A percentile compares a stretch with the other conserved stretches of the same genome.
Evolutionary conservation across 495 filamentous ascomycete genomes (phyloP).

Genomic region (Annulohypoxylon nitens): DNA sequence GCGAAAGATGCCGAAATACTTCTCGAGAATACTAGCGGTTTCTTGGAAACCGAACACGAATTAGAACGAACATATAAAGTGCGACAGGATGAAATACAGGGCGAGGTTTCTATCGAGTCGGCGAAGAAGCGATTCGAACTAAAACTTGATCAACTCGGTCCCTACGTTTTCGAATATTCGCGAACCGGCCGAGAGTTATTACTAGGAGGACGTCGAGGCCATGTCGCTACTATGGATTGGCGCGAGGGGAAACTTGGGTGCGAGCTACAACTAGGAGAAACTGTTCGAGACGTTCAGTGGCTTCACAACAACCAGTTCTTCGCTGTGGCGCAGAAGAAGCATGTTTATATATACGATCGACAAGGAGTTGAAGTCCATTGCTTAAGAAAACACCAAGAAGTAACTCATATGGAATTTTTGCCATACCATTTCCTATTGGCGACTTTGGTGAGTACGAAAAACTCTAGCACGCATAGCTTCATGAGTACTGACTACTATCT

Average conservation of each 20-base stretch:
- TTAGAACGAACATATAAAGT: slow-evolving; percentile 94
- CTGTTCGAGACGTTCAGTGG: slow-evolving; percentile 89
- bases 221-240: slow-evolving; percentile 98
- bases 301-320: slow-evolving; percentile 96
- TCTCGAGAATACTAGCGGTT: slow-evolving; percentile 86
- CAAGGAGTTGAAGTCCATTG: slow-evolving; percentile 92
- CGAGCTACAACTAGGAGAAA: slow-evolving; percentile 91
- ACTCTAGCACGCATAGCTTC: neutral
- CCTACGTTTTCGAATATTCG: slow-evolving; percentile 88
- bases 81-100: slow-evolving; percentile 85
- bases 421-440: slow-evolving; percentile 96
- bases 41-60: slow-evolving; percentile 87
- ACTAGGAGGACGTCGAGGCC: slow-evolving; percentile 89
- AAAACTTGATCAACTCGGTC: slow-evolving; percentile 83
- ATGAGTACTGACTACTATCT: slow-evolving; percentile 43
- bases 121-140: slow-evolving; percentile 94
- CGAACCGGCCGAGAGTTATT: slow-evolving; percentile 88
- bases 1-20: slow-evolving; percentile 97
- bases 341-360: slow-evolving; percentile 90
- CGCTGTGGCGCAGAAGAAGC: slow-evolving; percentile 98
- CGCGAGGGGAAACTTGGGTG: slow-evolving; percentile 88
- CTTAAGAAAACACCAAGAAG: slow-evolving; percentile 88
- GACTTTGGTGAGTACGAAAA: slow-evolving; percentile 72
- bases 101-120: slow-evolving; percentile 80
- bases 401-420: slow-evolving; percentile 94